Evolutionary conservation across 2,329 filamentous ascomycete genomes (phyloP), one percentile per base, ranked within the genome.

Genomic region (Davidsoniella eucalypti): DNA sequence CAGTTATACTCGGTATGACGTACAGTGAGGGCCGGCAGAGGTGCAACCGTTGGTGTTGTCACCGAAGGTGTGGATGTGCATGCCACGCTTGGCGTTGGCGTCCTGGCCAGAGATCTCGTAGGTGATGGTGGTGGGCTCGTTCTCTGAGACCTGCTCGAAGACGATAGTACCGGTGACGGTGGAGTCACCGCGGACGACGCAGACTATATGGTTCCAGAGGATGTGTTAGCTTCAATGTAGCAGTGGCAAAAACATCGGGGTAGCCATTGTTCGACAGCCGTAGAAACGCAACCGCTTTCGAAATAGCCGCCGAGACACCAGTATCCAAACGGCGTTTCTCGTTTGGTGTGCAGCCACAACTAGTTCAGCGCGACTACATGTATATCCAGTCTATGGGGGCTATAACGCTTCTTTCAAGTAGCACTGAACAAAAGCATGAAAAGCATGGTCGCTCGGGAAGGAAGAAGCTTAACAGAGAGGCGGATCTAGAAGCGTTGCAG

Each of bases 21-120:
- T 73, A 94, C 87, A 98, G 76, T 98, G 92, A 69, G 92, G 90
- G 50, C 92, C 92, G 58, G 92, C 92, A 58, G 85, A 94, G 58
- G 90, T 96, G 84, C 92, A 98, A 68, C 92, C 92, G 72, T 98
- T 98, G 76, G 92, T 96, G 79, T 96, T 96, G 78, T 96, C 92
- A 67, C 92, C 92, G 64, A 94, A 98, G 68, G 92, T 86, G 76
- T 98, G 92, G 64, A 98, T 82, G 77, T 98, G 92, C 78, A 96
- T 87, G 69, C 87, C 92, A 70, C 92, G 90, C 80, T 94, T 79
- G 64, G 92, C 88, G 68, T 94, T 94, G 70, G 90, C 63, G 65
- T 96, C 88, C 71, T 95, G 75, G 70, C 92, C 90, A 55, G 77
- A 75, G 70, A 98, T 87, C 70, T 95, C 79, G 82, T 85, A 98